Conservation (phyloP, 2,329 filamentous ascomycete genomes). For the Colletotrichum godetiae region DNA sequence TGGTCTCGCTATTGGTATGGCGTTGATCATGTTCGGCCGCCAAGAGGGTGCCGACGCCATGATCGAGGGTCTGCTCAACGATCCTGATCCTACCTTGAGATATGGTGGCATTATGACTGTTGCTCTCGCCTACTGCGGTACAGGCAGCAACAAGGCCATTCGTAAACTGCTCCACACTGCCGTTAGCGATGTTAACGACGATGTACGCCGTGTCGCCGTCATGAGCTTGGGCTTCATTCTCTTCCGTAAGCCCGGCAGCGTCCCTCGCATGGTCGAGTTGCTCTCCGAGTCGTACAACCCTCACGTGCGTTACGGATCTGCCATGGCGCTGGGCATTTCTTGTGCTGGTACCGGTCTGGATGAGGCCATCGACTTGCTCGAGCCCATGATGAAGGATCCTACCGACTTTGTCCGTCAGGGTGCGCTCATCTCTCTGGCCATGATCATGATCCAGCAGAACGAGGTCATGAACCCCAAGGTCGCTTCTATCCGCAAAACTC, state of each 20-base stretch:
- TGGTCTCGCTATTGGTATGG: slow-evolving; percentile 95
- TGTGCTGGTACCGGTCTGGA: slow-evolving; percentile 96
- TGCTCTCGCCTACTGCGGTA: slow-evolving; percentile 95
- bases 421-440: slow-evolving; percentile 90
- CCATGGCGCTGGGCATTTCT: slow-evolving; percentile 98
- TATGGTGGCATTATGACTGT: slow-evolving; percentile 99
- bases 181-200: slow-evolving; percentile 97
- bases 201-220: slow-evolving; percentile 94
- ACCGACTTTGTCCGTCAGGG: slow-evolving; percentile 98
- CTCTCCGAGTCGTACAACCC: slow-evolving; percentile 99
- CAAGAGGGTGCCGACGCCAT: slow-evolving; percentile 95
- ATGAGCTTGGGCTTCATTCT: slow-evolving; percentile 99
- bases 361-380: slow-evolving; percentile 94
- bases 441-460: slow-evolving; percentile 99
- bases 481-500: slow-evolving; percentile 86
- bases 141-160: slow-evolving; percentile 98
- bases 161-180: slow-evolving; percentile 94
- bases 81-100: slow-evolving; percentile 91
- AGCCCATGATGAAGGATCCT: slow-evolving; percentile 99
- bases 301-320: slow-evolving; percentile 96
- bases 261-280: slow-evolving; percentile 98
- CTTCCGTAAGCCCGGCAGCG: slow-evolving; percentile 96
- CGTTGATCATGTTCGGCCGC: slow-evolving; percentile 96
- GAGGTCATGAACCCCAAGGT: slow-evolving; percentile 99
- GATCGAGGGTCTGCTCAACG: slow-evolving; percentile 91